Evolutionary conservation across 148 eudicot species (phyloP).

Genomic region (Bassia scoparia): DNA sequence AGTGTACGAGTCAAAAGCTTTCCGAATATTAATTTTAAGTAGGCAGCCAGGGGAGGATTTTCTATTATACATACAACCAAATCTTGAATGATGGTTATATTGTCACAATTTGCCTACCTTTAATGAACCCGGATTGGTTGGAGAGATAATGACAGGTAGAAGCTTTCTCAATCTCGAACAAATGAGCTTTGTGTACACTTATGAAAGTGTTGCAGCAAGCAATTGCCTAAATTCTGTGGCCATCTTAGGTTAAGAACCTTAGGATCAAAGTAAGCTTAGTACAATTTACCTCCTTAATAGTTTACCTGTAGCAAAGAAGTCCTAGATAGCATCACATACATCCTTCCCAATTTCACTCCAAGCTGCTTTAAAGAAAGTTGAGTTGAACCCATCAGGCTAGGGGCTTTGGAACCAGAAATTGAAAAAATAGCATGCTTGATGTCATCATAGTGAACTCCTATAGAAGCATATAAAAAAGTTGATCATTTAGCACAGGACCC

Average conservation of each 20-base stretch:
- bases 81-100: background rate
- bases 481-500: background rate
- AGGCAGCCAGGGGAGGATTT: background rate
- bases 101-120: background rate
- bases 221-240: too few relatives aligned
- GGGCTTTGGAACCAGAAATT: background rate
- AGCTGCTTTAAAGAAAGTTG: background rate
- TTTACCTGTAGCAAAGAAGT: background rate
- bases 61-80: background rate
- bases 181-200: background rate
- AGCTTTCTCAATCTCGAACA: background rate
- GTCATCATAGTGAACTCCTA: background rate
- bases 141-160: background rate
- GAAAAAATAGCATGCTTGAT: background rate
- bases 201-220: background rate
- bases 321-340: background rate
- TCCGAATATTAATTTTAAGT: background rate
- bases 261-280: background rate
- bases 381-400: background rate
- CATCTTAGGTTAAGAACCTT: background rate
- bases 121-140: background rate
- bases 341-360: background rate
- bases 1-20: background rate
- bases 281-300: background rate
- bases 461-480: background rate